phyloP scores from a whole-genome alignment of 1,284 basidiomycete species.

The Malassezia equina region DNA sequence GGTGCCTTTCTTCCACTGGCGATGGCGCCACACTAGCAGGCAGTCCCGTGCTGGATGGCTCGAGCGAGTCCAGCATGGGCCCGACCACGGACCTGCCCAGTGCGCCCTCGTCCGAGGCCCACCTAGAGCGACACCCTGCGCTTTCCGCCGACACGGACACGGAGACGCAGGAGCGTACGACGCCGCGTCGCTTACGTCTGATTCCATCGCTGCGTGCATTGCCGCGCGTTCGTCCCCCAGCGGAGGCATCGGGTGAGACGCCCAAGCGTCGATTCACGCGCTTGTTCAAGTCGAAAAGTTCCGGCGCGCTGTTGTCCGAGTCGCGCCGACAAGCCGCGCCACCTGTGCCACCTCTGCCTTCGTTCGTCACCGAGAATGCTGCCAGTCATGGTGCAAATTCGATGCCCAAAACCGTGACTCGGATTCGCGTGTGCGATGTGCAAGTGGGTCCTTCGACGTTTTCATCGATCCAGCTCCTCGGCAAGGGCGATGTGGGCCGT shows the following conservation, averaged over 20 bases:
- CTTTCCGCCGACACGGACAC: background rate
- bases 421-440: constrained; percentile 67
- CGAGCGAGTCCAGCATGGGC: background rate
- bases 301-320: constrained; percentile 2
- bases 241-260: background rate
- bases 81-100: background rate
- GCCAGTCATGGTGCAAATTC: no score
- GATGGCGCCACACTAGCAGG: background rate
- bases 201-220: background rate
- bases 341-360: background rate
- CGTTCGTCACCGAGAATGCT: background rate
- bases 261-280: constrained; percentile 5
- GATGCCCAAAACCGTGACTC: background rate
- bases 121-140: background rate
- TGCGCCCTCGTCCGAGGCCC: background rate
- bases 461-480: constrained; percentile 46
- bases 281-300: constrained; percentile 18
- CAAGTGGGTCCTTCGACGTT: constrained; percentile 43
- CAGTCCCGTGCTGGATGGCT: background rate
- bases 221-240: background rate
- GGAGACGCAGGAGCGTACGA: background rate
- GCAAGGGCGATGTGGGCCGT: constrained; percentile 47
- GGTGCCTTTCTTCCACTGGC: background rate
- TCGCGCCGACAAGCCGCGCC: background rate
- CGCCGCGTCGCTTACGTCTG: constrained; percentile 4